phyloP scores from a whole-genome alignment of 2,329 filamentous ascomycete genomes.

The Fusarium siculi region DNA sequence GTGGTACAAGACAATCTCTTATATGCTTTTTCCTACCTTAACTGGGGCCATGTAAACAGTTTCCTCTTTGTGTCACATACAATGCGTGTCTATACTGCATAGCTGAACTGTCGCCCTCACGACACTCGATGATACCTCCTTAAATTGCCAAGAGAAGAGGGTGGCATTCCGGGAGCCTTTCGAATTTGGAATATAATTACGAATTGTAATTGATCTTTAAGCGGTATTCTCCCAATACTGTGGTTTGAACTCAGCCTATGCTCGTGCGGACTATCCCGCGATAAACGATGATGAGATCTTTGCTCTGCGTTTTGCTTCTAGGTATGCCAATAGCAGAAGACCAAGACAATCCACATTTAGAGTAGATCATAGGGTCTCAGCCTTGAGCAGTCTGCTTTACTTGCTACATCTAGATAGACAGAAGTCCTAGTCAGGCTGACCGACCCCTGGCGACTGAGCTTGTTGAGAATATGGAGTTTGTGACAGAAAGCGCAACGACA shows the following conservation, averaged over 20 bases:
- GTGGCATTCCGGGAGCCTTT: too few relatives aligned
- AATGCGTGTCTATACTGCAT: not conserved
- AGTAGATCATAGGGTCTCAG: not conserved
- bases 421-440: not conserved
- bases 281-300: too few relatives aligned
- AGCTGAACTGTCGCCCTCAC: not conserved
- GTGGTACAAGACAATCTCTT: too few relatives aligned
- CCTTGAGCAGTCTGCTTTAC: not conserved
- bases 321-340: too few relatives aligned
- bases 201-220: not conserved
- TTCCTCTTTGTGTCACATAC: not conserved
- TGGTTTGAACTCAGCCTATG: not conserved
- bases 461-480: not conserved
- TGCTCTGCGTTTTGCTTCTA: not conserved
- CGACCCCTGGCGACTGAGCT: too few relatives aligned
- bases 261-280: not conserved
- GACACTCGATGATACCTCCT: not conserved
- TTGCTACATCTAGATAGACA: not conserved
- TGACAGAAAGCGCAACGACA: not conserved
- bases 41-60: not conserved
- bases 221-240: not conserved
- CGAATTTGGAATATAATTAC: fast-evolving
- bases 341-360: not conserved
- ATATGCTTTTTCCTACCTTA: fast-evolving
- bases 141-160: not conserved